Evolutionary conservation across 331 rosid genomes (phyloP), one percentile per base, ranked within the genome.

Genomic region (Malus hybrid): DNA sequence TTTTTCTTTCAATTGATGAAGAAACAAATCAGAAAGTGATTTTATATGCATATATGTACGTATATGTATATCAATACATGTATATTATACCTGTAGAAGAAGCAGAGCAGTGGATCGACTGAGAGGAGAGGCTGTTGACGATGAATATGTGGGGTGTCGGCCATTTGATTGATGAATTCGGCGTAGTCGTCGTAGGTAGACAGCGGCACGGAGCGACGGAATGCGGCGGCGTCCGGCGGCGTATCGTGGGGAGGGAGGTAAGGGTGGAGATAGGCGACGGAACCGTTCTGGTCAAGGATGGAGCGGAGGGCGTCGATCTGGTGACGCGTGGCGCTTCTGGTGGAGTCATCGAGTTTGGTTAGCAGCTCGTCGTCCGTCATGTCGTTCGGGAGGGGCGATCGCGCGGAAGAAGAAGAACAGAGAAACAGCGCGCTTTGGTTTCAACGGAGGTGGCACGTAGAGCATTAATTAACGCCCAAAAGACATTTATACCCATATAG

Each of bases 21-120:
- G 30, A 44, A 15, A 26, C 6, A 18, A 53, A 53, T 10, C 10
- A 52, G 48, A 1, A 15, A 36, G 13, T 7, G 65, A 61, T 13
- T 26, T 5, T 6, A 20, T 20, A 22, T 2, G 11, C 0, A 20
- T 55, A 56, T 20, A 1, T 19, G 10, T 53, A 53, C 10, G 10
- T 18, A 6, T 53, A 53, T 2, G 22, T 53, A 3, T 42, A 42
- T 39, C 10, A 7, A 7, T 36, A 36, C 3, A 53, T 6, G 22
- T 53, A 3, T 42, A 42, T 39, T 42, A 2, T 29, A 85, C 95
- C 92, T 87, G 81, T 84, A 80, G 85, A 89, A 87, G 87, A 89
- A 89, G 76, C 90, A 89, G 29, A 81, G 39, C 8, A 87, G 90
- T 75, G 89, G 89, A 55, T 89, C 95, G 66, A 81, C 79, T 64